Percentiles rank a stretch among this genome's conserved stretches.
Conservation (phyloP, 148 eudicot genomes). For the Rhododendron kiyosumense region DNA sequence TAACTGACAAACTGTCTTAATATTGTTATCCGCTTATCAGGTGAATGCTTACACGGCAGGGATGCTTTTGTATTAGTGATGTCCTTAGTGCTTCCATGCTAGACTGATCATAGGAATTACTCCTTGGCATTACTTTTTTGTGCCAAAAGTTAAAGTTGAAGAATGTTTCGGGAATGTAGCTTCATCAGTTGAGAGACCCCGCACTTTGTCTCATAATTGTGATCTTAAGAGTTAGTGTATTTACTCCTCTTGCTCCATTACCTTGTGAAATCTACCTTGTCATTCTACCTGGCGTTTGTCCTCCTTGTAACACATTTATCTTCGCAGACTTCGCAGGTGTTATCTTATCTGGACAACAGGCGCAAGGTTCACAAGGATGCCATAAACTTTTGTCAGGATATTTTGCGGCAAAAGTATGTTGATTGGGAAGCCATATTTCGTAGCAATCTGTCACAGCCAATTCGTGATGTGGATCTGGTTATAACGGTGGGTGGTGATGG, state of each 20-base stretch:
- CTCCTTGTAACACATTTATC: conserved; percentile 13
- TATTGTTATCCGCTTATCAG: not conserved
- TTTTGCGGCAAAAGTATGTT: conserved; percentile 54
- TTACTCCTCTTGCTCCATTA: not conserved
- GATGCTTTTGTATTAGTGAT: not conserved
- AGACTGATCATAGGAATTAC: not conserved
- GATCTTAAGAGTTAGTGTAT: not conserved
- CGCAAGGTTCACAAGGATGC: conserved; percentile 71
- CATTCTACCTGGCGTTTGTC: not conserved
- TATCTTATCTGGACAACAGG: conserved; percentile 54
- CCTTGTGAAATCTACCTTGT: not conserved
- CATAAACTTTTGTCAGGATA: conserved; percentile 64
- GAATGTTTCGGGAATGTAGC: not conserved
- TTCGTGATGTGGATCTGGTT: conserved; percentile 74
- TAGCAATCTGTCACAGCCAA: conserved; percentile 51
- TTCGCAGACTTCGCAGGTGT: conserved; percentile 36
- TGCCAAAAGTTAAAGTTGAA: not conserved
- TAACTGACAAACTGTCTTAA: not conserved
- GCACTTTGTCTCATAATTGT: not conserved
- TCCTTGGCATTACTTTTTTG: not conserved
- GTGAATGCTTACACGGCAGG: not conserved
- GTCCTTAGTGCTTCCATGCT: not conserved
- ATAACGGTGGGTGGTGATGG: conserved; percentile 94
- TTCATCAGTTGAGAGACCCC: not conserved
- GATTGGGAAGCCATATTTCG: conserved; percentile 57